Evolutionary conservation across 306 rosid species (phyloP).

Genomic region (Dryas alaskensis): DNA sequence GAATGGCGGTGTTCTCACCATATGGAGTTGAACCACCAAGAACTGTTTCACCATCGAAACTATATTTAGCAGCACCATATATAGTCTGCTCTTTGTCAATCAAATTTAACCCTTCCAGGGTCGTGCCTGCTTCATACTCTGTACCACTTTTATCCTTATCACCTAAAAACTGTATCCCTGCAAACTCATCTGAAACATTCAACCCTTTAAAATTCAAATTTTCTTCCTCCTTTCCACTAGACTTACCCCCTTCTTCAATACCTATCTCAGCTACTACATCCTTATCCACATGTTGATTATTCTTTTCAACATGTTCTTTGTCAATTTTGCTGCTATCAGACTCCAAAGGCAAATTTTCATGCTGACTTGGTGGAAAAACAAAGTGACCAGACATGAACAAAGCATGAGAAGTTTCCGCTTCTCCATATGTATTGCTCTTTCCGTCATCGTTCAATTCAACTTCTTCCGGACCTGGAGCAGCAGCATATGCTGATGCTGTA

Average conservation of each 20-base stretch:
- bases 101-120: constrained; percentile 51
- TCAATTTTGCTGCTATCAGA: constrained; percentile 44
- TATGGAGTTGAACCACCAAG: constrained; percentile 40
- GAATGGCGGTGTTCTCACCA: constrained; percentile 37
- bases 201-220: constrained; percentile 47
- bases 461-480: constrained; percentile 69
- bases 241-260: constrained; percentile 38
- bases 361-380: constrained; percentile 76
- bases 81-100: constrained; percentile 50
- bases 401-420: constrained; percentile 73
- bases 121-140: constrained; percentile 63
- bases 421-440: constrained; percentile 30
- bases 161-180: constrained; percentile 47
- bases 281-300: constrained; percentile 42
- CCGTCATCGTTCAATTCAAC: constrained; percentile 52
- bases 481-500: constrained; percentile 88
- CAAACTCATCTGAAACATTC: constrained; percentile 54
- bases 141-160: constrained; percentile 53
- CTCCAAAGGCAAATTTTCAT: constrained; percentile 83
- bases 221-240: constrained; percentile 66
- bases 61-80: constrained; percentile 45
- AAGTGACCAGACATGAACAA: constrained; percentile 90
- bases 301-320: constrained; percentile 45
- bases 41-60: constrained; percentile 49
- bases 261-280: constrained; percentile 43